Conservation (phyloP, 768 basidiomycete genomes). For the Rhizopogon rudus region DNA sequence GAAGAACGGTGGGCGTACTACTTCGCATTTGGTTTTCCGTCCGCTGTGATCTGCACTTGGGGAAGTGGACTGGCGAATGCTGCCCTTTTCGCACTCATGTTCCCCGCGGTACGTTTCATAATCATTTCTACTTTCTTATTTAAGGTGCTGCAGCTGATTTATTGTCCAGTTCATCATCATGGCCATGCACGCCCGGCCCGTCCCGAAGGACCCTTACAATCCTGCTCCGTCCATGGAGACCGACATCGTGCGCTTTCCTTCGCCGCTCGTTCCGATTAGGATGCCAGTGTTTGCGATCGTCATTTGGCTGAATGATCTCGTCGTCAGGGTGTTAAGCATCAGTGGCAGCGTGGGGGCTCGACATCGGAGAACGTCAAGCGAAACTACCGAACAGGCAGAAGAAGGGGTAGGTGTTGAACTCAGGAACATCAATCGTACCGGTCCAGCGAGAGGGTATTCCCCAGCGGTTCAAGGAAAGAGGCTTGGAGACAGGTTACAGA, state of each 20-base stretch:
- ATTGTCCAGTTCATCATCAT: conserved; percentile 72
- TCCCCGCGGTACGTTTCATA: conserved; percentile 59
- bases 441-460: neutral
- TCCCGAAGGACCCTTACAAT: conserved; percentile 73
- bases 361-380: conserved; percentile 34
- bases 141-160: conserved; percentile 2
- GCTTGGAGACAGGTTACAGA: conserved; percentile 7
- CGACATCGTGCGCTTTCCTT: conserved; percentile 55
- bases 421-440: conserved; percentile 5
- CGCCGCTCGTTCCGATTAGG: conserved; percentile 76
- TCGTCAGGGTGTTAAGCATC: conserved; percentile 60
- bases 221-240: conserved; percentile 34
- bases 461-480: conserved; percentile 1
- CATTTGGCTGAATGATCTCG: conserved; percentile 67
- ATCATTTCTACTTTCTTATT: neutral
- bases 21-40: conserved; percentile 79
- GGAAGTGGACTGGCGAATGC: conserved; percentile 74
- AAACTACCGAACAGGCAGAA: conserved; percentile 55
- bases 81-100: conserved; percentile 78
- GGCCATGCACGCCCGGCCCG: conserved; percentile 72
- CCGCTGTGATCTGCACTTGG: conserved; percentile 67
- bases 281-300: conserved; percentile 72
- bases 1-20: conserved; percentile 92
- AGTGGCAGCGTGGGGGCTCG: conserved; percentile 30
- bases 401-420: conserved; percentile 43